Evolutionary conservation across 805 yeast genomes (phyloP).

Genomic region (Nematodospora valgi): DNA sequence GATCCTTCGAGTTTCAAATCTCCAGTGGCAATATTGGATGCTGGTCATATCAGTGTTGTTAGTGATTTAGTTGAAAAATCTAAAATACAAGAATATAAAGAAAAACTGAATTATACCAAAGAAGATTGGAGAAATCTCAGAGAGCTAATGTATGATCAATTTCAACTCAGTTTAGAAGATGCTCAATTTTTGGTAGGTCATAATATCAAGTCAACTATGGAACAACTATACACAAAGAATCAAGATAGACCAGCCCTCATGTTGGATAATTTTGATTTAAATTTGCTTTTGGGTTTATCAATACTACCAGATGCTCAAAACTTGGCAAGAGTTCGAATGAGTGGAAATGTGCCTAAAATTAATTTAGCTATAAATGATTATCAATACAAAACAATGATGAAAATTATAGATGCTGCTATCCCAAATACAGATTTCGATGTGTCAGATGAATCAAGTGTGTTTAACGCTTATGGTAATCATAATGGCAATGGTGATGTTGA

Average conservation of each 20-base stretch:
- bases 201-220: conserved; percentile 70
- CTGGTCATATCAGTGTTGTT: conserved; percentile 85
- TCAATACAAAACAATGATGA: conserved; percentile 87
- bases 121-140: conserved; percentile 76
- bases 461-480: conserved; percentile 28
- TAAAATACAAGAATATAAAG: conserved; percentile 64
- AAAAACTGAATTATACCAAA: conserved; percentile 52
- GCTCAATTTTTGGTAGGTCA: conserved; percentile 90
- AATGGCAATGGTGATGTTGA: conserved; percentile 2
- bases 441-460: conserved; percentile 30
- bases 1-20: conserved; percentile 77
- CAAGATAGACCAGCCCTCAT: conserved; percentile 52
- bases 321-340: conserved; percentile 66
- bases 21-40: conserved; percentile 89
- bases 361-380: conserved; percentile 76
- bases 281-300: conserved; percentile 73
- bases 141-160: conserved; percentile 85
- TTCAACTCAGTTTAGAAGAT: conserved; percentile 70
- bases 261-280: conserved; percentile 72
- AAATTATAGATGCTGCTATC: conserved; percentile 62
- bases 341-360: conserved; percentile 74
- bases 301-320: conserved; percentile 78
- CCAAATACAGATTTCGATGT: conserved; percentile 46
- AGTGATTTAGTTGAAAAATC: conserved; percentile 77
- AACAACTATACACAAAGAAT: conserved; percentile 53